A percentile compares a stretch with the other conserved stretches of the same genome.
These are phyloP conservation scores for Cyberlindnera bimundalis DNA, from an alignment of 805 yeast genomes.

Conservation along the genomic window DNA sequence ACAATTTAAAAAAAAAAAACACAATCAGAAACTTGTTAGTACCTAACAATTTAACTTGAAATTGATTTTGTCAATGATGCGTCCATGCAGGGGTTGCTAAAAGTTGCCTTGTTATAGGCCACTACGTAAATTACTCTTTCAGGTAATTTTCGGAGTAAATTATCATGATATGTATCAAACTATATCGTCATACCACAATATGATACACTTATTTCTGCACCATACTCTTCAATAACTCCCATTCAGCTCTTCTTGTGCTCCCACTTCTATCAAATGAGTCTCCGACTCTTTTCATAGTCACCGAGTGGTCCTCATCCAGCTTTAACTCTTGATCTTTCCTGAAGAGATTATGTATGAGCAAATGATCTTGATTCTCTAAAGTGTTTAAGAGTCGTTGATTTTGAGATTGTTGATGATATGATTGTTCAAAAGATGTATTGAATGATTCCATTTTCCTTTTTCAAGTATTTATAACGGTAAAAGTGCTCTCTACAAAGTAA, in stretches of 20 bases:
- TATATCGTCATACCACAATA: too few relatives aligned
- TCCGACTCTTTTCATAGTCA: slow-evolving; percentile 6
- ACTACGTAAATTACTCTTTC: too few relatives aligned
- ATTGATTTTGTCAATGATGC: too few relatives aligned
- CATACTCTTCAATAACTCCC: slow-evolving; percentile 9
- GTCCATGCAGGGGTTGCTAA: too few relatives aligned
- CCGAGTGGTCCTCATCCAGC: slow-evolving; percentile 1
- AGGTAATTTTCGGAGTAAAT: too few relatives aligned
- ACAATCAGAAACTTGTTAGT: too few relatives aligned
- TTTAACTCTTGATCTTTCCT: slow-evolving; percentile 4
- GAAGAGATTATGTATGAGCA: slow-evolving; percentile 13
- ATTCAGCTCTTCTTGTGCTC: slow-evolving; percentile 8
- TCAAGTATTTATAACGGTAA: too few relatives aligned
- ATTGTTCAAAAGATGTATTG: slow-evolving; percentile 1
- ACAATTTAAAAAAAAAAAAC: too few relatives aligned
- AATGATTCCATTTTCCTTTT: background rate
- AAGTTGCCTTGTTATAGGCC: too few relatives aligned
- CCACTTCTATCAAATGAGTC: slow-evolving; percentile 5
- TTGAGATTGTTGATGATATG: slow-evolving; percentile 1
- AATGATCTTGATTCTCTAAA: slow-evolving; percentile 18
- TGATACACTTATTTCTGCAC: slow-evolving; percentile 24
- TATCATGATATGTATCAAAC: too few relatives aligned
- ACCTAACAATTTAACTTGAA: too few relatives aligned
- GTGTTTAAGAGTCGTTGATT: slow-evolving; percentile 15
- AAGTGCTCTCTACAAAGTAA: too few relatives aligned